Conservation (phyloP, 2,329 filamentous ascomycete species). For the Aspergillus pseudoglaucus region DNA sequence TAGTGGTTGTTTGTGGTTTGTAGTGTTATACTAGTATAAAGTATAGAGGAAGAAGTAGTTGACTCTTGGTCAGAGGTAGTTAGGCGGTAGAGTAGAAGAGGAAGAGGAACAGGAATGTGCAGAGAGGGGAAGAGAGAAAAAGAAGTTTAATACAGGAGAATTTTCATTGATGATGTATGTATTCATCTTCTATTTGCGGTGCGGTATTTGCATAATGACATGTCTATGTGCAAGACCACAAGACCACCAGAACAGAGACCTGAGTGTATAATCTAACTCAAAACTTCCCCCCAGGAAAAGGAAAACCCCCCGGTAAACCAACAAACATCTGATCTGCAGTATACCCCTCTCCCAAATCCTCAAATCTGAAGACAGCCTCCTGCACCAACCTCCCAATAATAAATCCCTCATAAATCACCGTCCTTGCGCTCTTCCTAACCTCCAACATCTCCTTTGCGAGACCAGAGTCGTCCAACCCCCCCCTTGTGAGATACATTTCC, state of each 20-base stretch:
- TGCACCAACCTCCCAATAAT: neutral
- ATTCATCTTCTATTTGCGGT: no score
- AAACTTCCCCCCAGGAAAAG: neutral
- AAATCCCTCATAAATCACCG: no score
- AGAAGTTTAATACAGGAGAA: no score
- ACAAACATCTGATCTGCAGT: neutral
- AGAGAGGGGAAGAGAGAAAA: no score
- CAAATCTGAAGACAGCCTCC: neutral
- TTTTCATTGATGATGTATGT: no score
- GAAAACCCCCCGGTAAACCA: neutral
- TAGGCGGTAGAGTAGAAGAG: no score
- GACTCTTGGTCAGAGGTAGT: no score
- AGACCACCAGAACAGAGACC: neutral
- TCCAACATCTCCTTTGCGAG: neutral
- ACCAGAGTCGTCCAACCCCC: neutral
- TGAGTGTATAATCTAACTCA: neutral
- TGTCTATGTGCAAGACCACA: neutral
- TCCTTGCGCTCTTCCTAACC: neutral
- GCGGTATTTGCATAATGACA: neutral
- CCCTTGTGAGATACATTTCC: neutral
- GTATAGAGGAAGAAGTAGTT: no score
- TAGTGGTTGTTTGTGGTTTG: no score
- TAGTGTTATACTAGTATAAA: no score
- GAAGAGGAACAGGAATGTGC: no score
- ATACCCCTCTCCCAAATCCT: no score